Evolutionary conservation across 495 filamentous ascomycete genomes (phyloP).

Genomic region (Penicillium argentinense): DNA sequence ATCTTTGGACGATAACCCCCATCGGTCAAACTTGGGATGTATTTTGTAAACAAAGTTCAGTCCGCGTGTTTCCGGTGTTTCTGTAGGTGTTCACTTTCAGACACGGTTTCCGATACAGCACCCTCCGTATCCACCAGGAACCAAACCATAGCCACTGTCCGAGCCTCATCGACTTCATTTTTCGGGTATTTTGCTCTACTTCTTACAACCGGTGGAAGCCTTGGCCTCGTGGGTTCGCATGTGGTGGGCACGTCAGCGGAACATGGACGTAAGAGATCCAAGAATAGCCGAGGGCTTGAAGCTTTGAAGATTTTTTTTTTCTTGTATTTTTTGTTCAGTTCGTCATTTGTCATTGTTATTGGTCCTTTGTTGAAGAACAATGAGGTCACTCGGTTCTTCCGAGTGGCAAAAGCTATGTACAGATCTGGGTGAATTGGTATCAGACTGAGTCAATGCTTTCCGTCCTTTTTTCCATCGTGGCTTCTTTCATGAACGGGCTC

Average conservation of each 20-base stretch:
- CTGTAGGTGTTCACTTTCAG: slow-evolving; percentile 14
- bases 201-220: background rate
- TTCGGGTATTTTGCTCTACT: background rate
- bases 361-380: background rate
- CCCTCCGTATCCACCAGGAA: background rate
- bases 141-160: slow-evolving; percentile 3
- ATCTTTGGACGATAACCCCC: too few species aligned
- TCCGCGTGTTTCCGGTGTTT: slow-evolving; percentile 17
- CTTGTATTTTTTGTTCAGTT: background rate
- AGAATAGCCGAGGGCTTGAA: background rate
- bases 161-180: slow-evolving; percentile 5
- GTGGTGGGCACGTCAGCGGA: background rate
- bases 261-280: background rate
- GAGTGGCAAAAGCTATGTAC: too few species aligned
- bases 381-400: slow-evolving; percentile 1
- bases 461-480: slow-evolving; percentile 27
- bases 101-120: slow-evolving; percentile 7
- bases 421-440: background rate
- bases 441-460: slow-evolving; percentile 27
- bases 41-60: slow-evolving; percentile 17
- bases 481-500: slow-evolving; percentile 41
- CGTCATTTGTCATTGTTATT: background rate
- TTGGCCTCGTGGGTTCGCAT: background rate
- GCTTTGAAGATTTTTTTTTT: background rate
- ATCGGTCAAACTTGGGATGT: too few species aligned